These are phyloP conservation scores for Wickerhamomyces xylosicus DNA, from an alignment of 805 yeast species.

Conservation along the genomic window DNA sequence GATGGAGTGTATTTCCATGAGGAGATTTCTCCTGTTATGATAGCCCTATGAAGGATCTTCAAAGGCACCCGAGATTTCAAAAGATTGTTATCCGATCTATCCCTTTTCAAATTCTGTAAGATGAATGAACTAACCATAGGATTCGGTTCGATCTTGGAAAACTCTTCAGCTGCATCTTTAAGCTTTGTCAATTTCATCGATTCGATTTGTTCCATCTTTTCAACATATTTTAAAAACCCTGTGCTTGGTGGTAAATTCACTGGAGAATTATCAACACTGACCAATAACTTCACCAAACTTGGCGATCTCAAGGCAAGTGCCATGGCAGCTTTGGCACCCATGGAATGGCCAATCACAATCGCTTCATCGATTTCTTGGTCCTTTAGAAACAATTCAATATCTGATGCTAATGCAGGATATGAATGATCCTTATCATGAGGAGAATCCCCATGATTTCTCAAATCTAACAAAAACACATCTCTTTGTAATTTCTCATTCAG, in stretches of 20 bases:
- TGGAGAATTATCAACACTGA: slow-evolving; percentile 89
- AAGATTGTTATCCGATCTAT: slow-evolving; percentile 20
- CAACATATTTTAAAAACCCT: slow-evolving; percentile 58
- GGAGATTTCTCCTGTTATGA: slow-evolving; percentile 58
- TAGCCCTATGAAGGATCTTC: slow-evolving; percentile 49
- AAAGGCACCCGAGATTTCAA: slow-evolving; percentile 49
- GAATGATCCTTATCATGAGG: slow-evolving; percentile 68
- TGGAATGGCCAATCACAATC: slow-evolving; percentile 69
- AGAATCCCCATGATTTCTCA: slow-evolving; percentile 89
- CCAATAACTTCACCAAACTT: slow-evolving; percentile 44
- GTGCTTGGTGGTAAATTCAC: slow-evolving; percentile 48
- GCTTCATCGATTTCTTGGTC: slow-evolving; percentile 31
- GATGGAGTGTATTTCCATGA: slow-evolving; percentile 66
- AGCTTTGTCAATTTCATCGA: slow-evolving; percentile 36
- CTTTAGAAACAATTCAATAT: slow-evolving; percentile 63
- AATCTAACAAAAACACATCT: slow-evolving; percentile 61
- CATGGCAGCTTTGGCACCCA: slow-evolving; percentile 96
- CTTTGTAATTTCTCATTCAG: slow-evolving; percentile 37
- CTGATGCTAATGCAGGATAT: slow-evolving; percentile 75
- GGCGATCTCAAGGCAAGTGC: slow-evolving; percentile 67
- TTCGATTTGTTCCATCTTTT: slow-evolving; percentile 48
- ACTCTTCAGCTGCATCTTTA: slow-evolving; percentile 57
- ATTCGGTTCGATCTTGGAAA: slow-evolving; percentile 53
- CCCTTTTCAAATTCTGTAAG: slow-evolving; percentile 52
- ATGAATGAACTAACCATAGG: slow-evolving; percentile 65